Percentiles rank a stretch among this genome's conserved stretches.
phyloP scores from a whole-genome alignment of 306 rosid genomes.

The Rosa rugosa region DNA sequence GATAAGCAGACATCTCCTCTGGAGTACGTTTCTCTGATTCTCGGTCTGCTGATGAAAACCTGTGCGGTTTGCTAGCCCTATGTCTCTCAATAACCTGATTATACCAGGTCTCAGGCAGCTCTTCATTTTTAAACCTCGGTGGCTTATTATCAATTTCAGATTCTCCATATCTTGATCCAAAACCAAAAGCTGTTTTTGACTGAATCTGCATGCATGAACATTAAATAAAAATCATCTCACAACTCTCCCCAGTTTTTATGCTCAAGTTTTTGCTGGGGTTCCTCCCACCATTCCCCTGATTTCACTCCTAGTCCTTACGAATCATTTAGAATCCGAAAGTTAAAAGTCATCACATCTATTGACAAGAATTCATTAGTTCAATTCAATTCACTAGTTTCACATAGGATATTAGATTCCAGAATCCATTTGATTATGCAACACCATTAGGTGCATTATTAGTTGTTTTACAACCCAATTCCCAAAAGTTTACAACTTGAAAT shows the following conservation, averaged over 20 bases:
- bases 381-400: not conserved
- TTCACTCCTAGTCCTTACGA: not conserved
- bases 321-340: not conserved
- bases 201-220: conserved; percentile 54
- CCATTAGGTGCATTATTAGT: not conserved
- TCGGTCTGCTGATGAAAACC: conserved; percentile 49
- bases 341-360: not conserved
- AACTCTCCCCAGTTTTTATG: not conserved
- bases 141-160: conserved; percentile 52
- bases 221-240: not conserved
- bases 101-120: conserved; percentile 84
- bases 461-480: not conserved
- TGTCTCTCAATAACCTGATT: conserved; percentile 67
- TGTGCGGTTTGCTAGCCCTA: conserved; percentile 48
- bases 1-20: conserved; percentile 67
- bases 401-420: not conserved
- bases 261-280: no score
- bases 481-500: not conserved
- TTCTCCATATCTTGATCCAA: conserved; percentile 62
- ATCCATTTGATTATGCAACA: not conserved
- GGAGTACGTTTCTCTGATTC: conserved; percentile 70
- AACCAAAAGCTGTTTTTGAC: conserved; percentile 44
- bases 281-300: not conserved
- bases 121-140: conserved; percentile 53
- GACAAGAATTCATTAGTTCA: not conserved